Base-by-base conservation (phyloP, 2,329 filamentous ascomycete species). In the Magnaporthales sp. region DNA sequence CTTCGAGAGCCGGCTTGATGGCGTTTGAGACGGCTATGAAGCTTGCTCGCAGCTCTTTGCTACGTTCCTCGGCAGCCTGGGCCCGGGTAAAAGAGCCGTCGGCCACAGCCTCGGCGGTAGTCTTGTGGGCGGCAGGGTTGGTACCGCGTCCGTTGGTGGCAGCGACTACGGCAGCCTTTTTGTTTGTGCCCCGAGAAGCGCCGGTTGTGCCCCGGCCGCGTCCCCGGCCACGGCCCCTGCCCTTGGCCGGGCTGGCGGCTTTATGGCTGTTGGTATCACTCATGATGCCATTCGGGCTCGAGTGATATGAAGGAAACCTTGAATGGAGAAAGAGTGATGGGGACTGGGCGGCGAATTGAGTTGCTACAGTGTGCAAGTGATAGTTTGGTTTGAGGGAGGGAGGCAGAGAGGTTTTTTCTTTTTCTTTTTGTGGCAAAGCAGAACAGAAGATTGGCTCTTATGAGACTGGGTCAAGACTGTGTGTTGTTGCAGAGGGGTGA, bases 1-100 rank as follows among this genome's bases (percentile, higher is more conserved):
- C 88, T 67, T 87, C 86, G 15, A 91, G 79, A 10, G 87, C 82
- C 19, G 85, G 84, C 75, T 89, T 91, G 71, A 90, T 77, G 31
- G 84, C 81, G 70, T 85, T 83, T 67, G 86, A 83, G 65, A 91
- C 83, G 67, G 83, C 79, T n/a, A 86, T 82, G 75, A 86, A 91
- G 27, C 81, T 81, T 67, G 86, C 85, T 75, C 89, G 89, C 71
- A 91, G 80, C 71, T 89, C 84, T 19, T 46, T 46, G 38, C 38
- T 46, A 46, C 38, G 38, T 19, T 46, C 38, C 38, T 46, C 38
- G 38, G 38, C 38, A 19, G 38, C 38, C 73, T 87, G 85, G 66
- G 83, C 81, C n/a, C 38, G n/a, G 32, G 30, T 46, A 46, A 46
- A 54, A n/a, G 63, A 64, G 22, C 63, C n/a, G 31, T 64, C 63